A percentile compares a stretch with the other conserved stretches of the same genome.
These are phyloP conservation scores for Salvia splendens DNA, from an alignment of 257 asterid genomes.

Conservation along the genomic window DNA sequence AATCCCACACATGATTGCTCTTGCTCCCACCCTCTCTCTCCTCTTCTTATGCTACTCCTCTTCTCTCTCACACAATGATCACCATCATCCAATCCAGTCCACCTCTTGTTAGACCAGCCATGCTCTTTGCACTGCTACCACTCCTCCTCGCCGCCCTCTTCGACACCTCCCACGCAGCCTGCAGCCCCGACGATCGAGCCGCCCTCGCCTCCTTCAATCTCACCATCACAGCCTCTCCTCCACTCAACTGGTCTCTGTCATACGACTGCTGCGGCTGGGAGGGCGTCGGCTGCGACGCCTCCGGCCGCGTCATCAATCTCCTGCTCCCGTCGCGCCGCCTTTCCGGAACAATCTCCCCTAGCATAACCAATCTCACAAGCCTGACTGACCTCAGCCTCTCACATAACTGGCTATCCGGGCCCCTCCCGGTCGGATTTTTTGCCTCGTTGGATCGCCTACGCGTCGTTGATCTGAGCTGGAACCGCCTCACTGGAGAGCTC, in stretches of 20 bases:
- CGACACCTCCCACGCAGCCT: slow-evolving; percentile 41
- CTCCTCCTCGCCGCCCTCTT: slow-evolving; percentile 25
- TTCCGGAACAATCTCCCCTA: slow-evolving; percentile 49
- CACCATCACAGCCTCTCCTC: slow-evolving; percentile 44
- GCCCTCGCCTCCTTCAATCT: slow-evolving; percentile 52
- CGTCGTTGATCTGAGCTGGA: slow-evolving; percentile 68
- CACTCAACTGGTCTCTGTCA: slow-evolving; percentile 61
- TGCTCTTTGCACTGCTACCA: slow-evolving; percentile 40
- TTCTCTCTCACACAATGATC: slow-evolving; percentile 45
- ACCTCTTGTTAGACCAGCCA: slow-evolving; percentile 39
- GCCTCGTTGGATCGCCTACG: slow-evolving; percentile 39
- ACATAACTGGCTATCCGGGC: slow-evolving; percentile 56
- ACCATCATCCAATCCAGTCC: slow-evolving; percentile 31
- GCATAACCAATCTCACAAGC: slow-evolving; percentile 50
- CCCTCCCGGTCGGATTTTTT: slow-evolving; percentile 62
- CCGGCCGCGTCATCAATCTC: slow-evolving; percentile 55
- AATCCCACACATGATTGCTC: slow-evolving; percentile 47
- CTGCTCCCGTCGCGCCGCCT: slow-evolving; percentile 71
- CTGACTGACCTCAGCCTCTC: slow-evolving; percentile 69
- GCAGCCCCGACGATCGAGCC: slow-evolving; percentile 37
- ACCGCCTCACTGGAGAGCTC: slow-evolving; percentile 57
- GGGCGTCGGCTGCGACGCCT: slow-evolving; percentile 68
- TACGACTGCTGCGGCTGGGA: slow-evolving; percentile 88
- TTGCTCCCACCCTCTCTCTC: neutral
- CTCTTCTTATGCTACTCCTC: slow-evolving; percentile 31